Percentiles rank a stretch among this genome's conserved stretches.
Conservation (phyloP, 805 yeast genomes). For the Priceomyces carsonii region DNA sequence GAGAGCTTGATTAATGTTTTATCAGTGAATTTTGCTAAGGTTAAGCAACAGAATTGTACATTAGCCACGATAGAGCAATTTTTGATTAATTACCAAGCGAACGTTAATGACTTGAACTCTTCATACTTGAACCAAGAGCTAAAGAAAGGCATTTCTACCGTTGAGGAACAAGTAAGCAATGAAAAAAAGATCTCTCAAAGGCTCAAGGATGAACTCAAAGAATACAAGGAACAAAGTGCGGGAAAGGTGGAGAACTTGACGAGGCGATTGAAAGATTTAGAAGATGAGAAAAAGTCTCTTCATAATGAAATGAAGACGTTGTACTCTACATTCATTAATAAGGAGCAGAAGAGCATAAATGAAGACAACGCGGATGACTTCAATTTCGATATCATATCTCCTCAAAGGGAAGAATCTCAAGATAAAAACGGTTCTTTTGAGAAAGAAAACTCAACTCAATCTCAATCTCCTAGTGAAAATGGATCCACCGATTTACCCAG, state of each 20-base stretch:
- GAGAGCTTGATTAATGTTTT: constrained; percentile 57
- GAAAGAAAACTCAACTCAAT: too few species aligned
- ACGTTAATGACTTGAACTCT: constrained; percentile 25
- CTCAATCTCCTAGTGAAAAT: too few species aligned
- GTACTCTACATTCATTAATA: background rate
- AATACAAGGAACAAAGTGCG: constrained; percentile 3
- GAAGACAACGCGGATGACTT: background rate
- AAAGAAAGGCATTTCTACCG: constrained; percentile 10
- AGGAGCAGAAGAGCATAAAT: background rate
- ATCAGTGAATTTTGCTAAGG: constrained; percentile 54
- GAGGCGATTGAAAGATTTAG: constrained; percentile 4
- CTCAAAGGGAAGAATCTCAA: too few species aligned
- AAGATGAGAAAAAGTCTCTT: constrained; percentile 1
- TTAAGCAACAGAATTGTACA: constrained; percentile 59
- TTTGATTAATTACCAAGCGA: constrained; percentile 47
- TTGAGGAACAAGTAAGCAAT: constrained; percentile 16
- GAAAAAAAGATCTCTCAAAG: constrained; percentile 14
- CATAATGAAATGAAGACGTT: background rate
- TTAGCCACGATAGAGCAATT: constrained; percentile 56
- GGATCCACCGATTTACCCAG: too few species aligned
- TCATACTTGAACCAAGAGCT: constrained; percentile 22
- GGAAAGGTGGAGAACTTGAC: constrained; percentile 5
- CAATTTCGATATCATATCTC: background rate
- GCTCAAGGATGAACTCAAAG: constrained; percentile 15
- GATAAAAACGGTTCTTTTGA: too few species aligned